phyloP scores from a whole-genome alignment of 306 rosid genomes.

The Heteromeles arbutifolia region DNA sequence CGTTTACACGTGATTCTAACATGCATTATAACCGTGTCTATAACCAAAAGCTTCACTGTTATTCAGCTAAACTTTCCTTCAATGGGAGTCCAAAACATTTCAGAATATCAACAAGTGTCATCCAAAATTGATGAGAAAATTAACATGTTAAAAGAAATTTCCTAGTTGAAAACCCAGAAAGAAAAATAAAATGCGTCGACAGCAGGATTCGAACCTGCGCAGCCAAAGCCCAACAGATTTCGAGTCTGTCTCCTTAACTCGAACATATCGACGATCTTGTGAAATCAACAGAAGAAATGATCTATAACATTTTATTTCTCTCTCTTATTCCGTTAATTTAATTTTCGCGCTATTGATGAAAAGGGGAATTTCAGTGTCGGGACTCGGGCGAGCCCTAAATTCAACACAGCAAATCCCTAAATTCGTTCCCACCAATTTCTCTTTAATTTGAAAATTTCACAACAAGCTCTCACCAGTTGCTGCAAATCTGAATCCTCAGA shows the following conservation, averaged over 20 bases:
- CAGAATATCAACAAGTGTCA: not conserved
- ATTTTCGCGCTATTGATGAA: no score
- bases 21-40: no score
- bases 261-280: constrained; percentile 20
- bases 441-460: not conserved
- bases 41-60: not conserved
- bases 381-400: no score
- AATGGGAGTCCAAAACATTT: not conserved
- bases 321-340: no score
- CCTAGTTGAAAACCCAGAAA: no score
- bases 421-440: not conserved
- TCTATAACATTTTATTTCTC: not conserved
- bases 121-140: not conserved
- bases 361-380: no score
- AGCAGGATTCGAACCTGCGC: constrained; percentile 48
- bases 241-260: constrained; percentile 45
- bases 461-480: not conserved
- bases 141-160: no score
- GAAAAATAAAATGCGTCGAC: constrained; percentile 15
- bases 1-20: no score
- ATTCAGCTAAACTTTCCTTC: not conserved
- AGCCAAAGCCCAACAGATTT: constrained; percentile 41
- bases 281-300: accelerated
- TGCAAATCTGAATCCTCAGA: not conserved
- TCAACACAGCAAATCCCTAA: not conserved